phyloP scores from a whole-genome alignment of 2,329 filamentous ascomycete species.

The Xenosphaeropsis pyriputrescens region DNA sequence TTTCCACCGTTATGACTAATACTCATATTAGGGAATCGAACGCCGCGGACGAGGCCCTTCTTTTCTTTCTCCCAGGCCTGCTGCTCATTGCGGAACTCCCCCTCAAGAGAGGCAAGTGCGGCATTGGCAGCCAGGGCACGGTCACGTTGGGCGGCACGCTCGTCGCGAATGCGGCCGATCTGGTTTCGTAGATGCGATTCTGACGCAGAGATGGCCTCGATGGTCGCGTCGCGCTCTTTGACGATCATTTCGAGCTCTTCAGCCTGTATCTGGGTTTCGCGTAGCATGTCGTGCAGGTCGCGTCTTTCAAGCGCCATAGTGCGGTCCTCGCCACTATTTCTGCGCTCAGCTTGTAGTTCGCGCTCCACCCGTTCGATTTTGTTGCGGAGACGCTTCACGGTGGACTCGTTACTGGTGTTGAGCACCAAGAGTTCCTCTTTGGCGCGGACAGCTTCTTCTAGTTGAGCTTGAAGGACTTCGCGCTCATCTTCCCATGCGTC shows the following conservation, averaged over 20 bases:
- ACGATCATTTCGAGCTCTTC: slow-evolving; percentile 63
- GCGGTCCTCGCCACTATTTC: slow-evolving; percentile 39
- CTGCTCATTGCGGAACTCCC: slow-evolving; percentile 22
- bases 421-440: slow-evolving; percentile 23
- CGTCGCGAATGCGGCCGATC: slow-evolving; percentile 53
- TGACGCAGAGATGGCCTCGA: slow-evolving; percentile 39
- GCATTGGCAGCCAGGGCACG: slow-evolving; percentile 8
- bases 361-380: slow-evolving; percentile 26
- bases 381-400: slow-evolving; percentile 31
- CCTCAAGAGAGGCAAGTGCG: slow-evolving; percentile 17
- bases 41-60: slow-evolving; percentile 21
- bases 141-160: slow-evolving; percentile 31
- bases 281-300: slow-evolving; percentile 44
- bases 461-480: slow-evolving; percentile 20
- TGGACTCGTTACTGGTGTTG: slow-evolving; percentile 27
- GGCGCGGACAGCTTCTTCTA: slow-evolving; percentile 28
- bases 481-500: slow-evolving; percentile 19
- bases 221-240: slow-evolving; percentile 49
- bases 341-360: slow-evolving; percentile 37
- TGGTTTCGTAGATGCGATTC: slow-evolving; percentile 49
- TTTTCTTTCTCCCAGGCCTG: slow-evolving; percentile 30
- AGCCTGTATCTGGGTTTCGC: slow-evolving; percentile 45
- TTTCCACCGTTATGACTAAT: slow-evolving; percentile 17
- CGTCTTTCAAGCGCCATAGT: slow-evolving; percentile 41
- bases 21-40: slow-evolving; percentile 23